These are phyloP conservation scores for Melampsora larici-populina DNA, from an alignment of 1,284 basidiomycete species.

Conservation along the genomic window DNA sequence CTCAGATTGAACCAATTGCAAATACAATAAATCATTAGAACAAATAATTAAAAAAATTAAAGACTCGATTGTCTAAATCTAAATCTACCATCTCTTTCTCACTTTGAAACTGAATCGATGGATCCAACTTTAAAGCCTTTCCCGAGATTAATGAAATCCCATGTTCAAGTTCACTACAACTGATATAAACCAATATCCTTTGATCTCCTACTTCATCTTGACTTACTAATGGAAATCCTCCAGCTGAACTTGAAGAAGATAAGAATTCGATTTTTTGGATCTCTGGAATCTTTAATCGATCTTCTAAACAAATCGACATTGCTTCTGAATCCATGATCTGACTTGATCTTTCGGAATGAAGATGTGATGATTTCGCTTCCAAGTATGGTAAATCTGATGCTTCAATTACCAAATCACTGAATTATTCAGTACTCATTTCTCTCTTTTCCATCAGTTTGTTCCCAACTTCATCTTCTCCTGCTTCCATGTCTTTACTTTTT, in stretches of 20 bases:
- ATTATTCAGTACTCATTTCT: too few relatives aligned
- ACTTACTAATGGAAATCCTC: slow-evolving; percentile 21
- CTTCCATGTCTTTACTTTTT: too few relatives aligned
- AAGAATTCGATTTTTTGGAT: slow-evolving; percentile 13
- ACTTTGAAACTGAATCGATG: slow-evolving; percentile 7
- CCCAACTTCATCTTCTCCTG: too few relatives aligned
- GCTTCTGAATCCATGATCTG: slow-evolving; percentile 49
- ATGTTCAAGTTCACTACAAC: slow-evolving; percentile 29
- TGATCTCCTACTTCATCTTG: slow-evolving; percentile 4
- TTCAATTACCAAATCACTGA: slow-evolving; percentile 44
- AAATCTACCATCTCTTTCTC: background rate
- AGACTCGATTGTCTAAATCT: background rate
- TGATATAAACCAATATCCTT: slow-evolving; percentile 15
- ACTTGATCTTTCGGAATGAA: slow-evolving; percentile 19
- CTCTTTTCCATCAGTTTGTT: too few relatives aligned
- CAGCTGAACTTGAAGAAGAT: background rate
- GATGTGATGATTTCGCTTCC: slow-evolving; percentile 16
- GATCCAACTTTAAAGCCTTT: background rate
- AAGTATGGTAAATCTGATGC: slow-evolving; percentile 55
- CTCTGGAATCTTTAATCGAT: slow-evolving; percentile 53
- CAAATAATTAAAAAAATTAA: too few relatives aligned
- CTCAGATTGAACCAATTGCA: too few relatives aligned
- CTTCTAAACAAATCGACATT: slow-evolving; percentile 58
- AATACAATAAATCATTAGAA: too few relatives aligned
- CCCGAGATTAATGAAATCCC: slow-evolving; percentile 5